Evolutionary conservation across 2,329 filamentous ascomycete genomes (phyloP), one percentile per base, ranked within the genome.

Genomic region (Xylaria sp.): DNA sequence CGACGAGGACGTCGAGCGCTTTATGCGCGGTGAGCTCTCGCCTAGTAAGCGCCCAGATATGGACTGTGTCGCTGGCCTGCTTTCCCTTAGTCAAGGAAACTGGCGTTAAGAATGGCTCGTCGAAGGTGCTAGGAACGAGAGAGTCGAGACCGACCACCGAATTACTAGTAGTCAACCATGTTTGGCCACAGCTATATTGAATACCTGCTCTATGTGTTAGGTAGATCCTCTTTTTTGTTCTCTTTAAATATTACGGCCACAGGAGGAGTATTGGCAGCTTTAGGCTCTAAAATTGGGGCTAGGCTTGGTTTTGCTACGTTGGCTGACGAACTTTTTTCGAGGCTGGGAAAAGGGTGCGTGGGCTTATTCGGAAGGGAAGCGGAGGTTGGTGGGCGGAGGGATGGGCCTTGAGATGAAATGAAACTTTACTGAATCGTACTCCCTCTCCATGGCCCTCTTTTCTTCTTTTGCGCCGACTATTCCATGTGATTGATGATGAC

Each of bases 61-160:
- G 79, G 94, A 97, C 78, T 97, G 94, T 77, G 91, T 97, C 56
- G 93, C 95, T 64, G 94, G 94, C n/a, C 82, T 98, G 72, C 80
- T 98, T 71, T 95, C 93, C 60, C 85, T 98, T 55, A 97, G 94
- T 76, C 93, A 97, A 81, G 95, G 94, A n/a, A 93, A 93, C 77
- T 98, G 94, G 94, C 87, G 89, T 77, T 92, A 81, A 87, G 25
- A 25, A 51, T 33, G 54, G 13, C 25, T 36, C 18, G 9, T 31
- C 9, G 1, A 31, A 25, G 13, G 25, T 36, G 23, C 8, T 18
- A 12, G 9, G 43, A 57, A 10, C 12, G 39, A 56, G 48, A 48
- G 18, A 33, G 9, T 1, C 5, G 12, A 41, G 36, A 52, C 20
- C 25, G 23, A 33, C 48, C 23, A 62, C 18, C 18, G 23, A 41